Conservation (phyloP, 2,329 filamentous ascomycete species). For the Sphaerulina musiva region DNA sequence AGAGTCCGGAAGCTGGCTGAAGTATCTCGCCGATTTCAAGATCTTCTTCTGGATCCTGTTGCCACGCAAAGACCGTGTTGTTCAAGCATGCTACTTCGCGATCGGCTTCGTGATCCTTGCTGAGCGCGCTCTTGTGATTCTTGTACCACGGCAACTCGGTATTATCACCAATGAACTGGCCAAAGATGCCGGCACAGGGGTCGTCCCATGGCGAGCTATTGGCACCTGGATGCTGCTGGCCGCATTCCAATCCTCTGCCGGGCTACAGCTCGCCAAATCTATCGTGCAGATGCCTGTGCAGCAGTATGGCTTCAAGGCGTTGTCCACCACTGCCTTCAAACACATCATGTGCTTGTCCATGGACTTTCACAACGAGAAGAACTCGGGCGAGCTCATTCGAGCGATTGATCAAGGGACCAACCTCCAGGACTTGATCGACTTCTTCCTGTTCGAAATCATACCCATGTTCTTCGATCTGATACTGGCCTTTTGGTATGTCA, state of each 20-base stretch:
- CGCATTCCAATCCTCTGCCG: constrained; percentile 48
- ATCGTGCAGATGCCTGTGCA: constrained; percentile 51
- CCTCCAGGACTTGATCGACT: constrained; percentile 54
- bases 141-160: constrained; percentile 76
- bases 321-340: constrained; percentile 57
- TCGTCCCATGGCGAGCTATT: constrained; percentile 50
- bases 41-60: constrained; percentile 74
- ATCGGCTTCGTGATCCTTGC: constrained; percentile 63
- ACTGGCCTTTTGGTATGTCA: constrained; percentile 56
- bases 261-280: constrained; percentile 46
- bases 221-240: constrained; percentile 45
- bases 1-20: constrained; percentile 68
- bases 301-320: constrained; percentile 52
- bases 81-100: constrained; percentile 62
- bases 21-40: constrained; percentile 66
- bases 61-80: constrained; percentile 58
- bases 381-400: constrained; percentile 58
- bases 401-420: constrained; percentile 58
- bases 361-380: constrained; percentile 62
- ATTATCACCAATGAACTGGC: constrained; percentile 66
- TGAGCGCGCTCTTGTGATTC: constrained; percentile 65
- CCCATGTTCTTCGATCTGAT: constrained; percentile 58
- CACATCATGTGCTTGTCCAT: constrained; percentile 64
- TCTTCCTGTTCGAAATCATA: constrained; percentile 52
- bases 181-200: constrained; percentile 40